Percentiles rank a stretch among this genome's conserved stretches.
These are phyloP conservation scores for Trichoderma citrinoviride DNA, from an alignment of 2,329 filamentous ascomycete genomes.

Conservation along the genomic window DNA sequence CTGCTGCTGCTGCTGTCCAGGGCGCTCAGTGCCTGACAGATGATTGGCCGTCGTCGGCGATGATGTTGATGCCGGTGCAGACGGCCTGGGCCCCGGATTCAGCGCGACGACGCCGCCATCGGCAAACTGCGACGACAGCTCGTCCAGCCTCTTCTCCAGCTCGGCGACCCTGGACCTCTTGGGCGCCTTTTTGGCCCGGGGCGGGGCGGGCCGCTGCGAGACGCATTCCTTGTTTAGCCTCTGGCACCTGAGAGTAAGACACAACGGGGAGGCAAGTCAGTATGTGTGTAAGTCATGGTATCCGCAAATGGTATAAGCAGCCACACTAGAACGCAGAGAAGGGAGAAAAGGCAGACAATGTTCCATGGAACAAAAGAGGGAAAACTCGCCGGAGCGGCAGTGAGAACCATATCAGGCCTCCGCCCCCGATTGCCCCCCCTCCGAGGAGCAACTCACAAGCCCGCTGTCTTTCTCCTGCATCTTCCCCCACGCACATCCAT, in stretches of 20 bases:
- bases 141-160: slow-evolving; percentile 49
- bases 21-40: slow-evolving; percentile 8
- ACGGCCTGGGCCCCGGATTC: neutral
- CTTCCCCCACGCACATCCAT: neutral
- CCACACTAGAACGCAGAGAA: neutral
- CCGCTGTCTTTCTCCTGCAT: neutral
- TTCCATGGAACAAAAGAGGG: neutral
- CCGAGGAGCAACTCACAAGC: neutral
- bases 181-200: slow-evolving; percentile 46
- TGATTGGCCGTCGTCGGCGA: neutral
- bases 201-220: slow-evolving; percentile 47
- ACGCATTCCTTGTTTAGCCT: slow-evolving; percentile 48
- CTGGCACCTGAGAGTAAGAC: slow-evolving; percentile 40
- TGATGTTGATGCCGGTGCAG: neutral
- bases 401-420: neutral
- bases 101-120: slow-evolving; percentile 22
- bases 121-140: slow-evolving; percentile 47
- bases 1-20: slow-evolving; percentile 1
- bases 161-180: slow-evolving; percentile 50
- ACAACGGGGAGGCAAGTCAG: too few species aligned
- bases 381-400: neutral
- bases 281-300: too few species aligned
- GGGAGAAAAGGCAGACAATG: neutral
- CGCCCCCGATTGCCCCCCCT: neutral
- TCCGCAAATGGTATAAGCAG: too few species aligned